These are phyloP conservation scores for Tardiomyces depauwii DNA, from an alignment of 1,139 yeast genomes.

Conservation along the genomic window DNA sequence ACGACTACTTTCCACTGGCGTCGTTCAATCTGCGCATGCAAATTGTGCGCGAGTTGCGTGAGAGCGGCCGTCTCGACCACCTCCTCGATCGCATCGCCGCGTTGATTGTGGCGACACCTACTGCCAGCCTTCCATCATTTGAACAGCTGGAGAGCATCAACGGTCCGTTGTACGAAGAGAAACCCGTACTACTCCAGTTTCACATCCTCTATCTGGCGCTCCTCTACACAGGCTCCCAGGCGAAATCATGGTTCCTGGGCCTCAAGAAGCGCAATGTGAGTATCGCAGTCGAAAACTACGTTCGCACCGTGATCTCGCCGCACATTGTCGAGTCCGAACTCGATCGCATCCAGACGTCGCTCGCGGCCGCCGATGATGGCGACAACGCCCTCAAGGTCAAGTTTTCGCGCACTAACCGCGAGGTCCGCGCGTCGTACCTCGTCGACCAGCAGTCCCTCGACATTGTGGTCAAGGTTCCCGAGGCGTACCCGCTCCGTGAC, in stretches of 20 bases:
- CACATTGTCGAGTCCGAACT: conserved; percentile 49
- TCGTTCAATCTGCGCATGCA: conserved; percentile 51
- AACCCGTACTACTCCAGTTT: background rate
- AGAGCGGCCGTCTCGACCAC: conserved; percentile 21
- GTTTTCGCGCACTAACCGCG: conserved; percentile 33
- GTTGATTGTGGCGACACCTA: background rate
- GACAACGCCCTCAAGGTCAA: conserved; percentile 5
- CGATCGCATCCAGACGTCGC: conserved; percentile 34
- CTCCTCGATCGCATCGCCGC: background rate
- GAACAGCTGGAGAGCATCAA: background rate
- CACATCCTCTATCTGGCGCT: conserved; percentile 50
- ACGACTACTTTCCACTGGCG: conserved; percentile 53
- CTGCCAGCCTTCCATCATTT: background rate
- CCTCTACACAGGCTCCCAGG: conserved; percentile 51
- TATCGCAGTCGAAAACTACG: conserved; percentile 48
- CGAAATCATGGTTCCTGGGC: conserved; percentile 62
- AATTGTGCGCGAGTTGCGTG: conserved; percentile 47
- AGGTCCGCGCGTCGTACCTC: conserved; percentile 59
- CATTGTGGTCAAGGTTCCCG: conserved; percentile 61
- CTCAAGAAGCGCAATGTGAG: conserved; percentile 48
- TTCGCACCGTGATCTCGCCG: conserved; percentile 54
- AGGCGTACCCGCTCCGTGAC: conserved; percentile 61
- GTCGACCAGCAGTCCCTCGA: conserved; percentile 88
- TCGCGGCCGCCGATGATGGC: conserved; percentile 20
- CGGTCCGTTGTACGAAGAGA: background rate